Evolutionary conservation across 345 rosid species (phyloP).

Genomic region (Populus ilicifolia): DNA sequence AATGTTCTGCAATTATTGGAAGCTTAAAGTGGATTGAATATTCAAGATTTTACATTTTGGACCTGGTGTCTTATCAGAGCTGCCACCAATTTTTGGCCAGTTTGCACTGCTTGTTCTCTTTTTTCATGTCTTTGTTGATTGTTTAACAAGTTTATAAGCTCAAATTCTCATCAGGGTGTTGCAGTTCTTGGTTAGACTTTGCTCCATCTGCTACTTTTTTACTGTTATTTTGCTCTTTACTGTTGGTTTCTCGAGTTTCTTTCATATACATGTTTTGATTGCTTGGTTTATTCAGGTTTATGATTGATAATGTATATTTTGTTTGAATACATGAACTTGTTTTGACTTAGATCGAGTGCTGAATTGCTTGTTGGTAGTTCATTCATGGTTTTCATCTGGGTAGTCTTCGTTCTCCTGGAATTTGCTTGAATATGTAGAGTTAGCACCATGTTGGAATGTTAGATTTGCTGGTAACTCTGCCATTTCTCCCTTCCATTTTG

Average conservation of each 20-base stretch:
- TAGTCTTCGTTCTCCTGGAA: background rate
- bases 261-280: background rate
- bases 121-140: conserved; percentile 11
- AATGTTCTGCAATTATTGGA: conserved; percentile 33
- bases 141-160: conserved; percentile 8
- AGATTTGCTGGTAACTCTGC: background rate
- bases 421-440: background rate
- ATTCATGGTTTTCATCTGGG: background rate
- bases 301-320: background rate
- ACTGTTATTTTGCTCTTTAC: background rate
- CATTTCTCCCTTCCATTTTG: background rate
- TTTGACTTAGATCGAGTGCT: background rate
- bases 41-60: conserved; percentile 11
- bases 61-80: background rate
- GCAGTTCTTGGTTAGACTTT: conserved; percentile 14
- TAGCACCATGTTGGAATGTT: background rate
- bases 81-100: conserved; percentile 4
- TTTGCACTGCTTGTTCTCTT: background rate
- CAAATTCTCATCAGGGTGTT: conserved; percentile 17
- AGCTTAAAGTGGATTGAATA: conserved; percentile 17
- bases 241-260: background rate
- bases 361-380: background rate
- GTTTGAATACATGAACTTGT: background rate
- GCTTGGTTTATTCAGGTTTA: background rate
- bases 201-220: background rate